A percentile compares a stretch with the other conserved stretches of the same genome.
Evolutionary conservation across 2,329 filamentous ascomycete genomes (phyloP).

Genomic region (Golovinomyces cichoracearum): DNA sequence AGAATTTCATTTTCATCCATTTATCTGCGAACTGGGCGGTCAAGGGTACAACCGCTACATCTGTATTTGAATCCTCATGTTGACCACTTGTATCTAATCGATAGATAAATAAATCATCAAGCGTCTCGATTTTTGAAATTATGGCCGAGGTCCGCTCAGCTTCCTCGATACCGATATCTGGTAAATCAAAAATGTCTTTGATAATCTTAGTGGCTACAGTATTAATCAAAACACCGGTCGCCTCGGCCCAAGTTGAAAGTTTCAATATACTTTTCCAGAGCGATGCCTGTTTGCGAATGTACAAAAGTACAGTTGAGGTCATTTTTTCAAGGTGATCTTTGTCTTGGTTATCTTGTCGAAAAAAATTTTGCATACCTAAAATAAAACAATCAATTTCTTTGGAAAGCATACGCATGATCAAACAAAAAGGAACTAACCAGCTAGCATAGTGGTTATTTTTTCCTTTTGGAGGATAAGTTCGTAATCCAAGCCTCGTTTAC

Average conservation of each 20-base stretch:
- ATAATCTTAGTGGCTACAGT: slow-evolving; percentile 35
- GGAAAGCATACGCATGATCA: too few relatives aligned
- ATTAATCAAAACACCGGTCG: slow-evolving; percentile 32
- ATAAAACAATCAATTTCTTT: too few relatives aligned
- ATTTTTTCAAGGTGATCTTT: slow-evolving; percentile 23
- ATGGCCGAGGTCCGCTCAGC: slow-evolving; percentile 29
- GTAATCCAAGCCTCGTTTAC: slow-evolving; percentile 32
- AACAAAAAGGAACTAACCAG: slow-evolving; percentile 17
- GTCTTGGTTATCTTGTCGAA: slow-evolving; percentile 22
- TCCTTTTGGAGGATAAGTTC: slow-evolving; percentile 36
- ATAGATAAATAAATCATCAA: slow-evolving; percentile 27
- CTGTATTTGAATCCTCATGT: background rate
- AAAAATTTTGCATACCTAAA: slow-evolving; percentile 28
- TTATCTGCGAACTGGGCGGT: slow-evolving; percentile 34
- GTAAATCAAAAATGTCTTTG: slow-evolving; percentile 32
- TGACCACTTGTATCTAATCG: slow-evolving; percentile 4
- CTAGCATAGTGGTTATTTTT: slow-evolving; percentile 33
- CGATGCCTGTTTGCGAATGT: slow-evolving; percentile 26
- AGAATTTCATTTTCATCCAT: slow-evolving; percentile 38
- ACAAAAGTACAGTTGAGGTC: slow-evolving; percentile 26
- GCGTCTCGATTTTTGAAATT: slow-evolving; percentile 1
- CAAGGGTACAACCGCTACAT: slow-evolving; percentile 18
- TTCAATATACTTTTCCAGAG: slow-evolving; percentile 33
- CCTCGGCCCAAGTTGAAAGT: slow-evolving; percentile 35
- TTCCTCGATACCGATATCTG: slow-evolving; percentile 35